Conservation (phyloP, 768 basidiomycete genomes). For the Daedaleopsis sinensis region DNA sequence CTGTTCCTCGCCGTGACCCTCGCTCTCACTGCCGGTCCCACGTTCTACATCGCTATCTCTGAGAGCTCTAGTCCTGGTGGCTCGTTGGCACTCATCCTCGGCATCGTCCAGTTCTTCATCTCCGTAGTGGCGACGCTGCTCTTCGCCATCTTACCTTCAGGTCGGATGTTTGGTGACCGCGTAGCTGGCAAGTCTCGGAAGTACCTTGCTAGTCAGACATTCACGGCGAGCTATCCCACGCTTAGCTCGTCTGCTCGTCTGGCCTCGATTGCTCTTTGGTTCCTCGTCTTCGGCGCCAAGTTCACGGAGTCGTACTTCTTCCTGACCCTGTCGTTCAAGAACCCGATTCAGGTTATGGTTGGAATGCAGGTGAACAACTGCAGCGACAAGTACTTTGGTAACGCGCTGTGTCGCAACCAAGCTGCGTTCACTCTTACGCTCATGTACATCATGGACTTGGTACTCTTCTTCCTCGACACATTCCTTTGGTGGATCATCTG, state of each 20-base stretch:
- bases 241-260: constrained; percentile 66
- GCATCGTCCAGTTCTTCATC: constrained; percentile 96
- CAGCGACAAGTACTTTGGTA: constrained; percentile 83
- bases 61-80: constrained; percentile 64
- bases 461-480: constrained; percentile 97
- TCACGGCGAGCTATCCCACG: constrained; percentile 92
- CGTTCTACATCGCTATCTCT: constrained; percentile 90
- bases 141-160: constrained; percentile 92
- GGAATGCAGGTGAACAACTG: constrained; percentile 96
- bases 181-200: constrained; percentile 95
- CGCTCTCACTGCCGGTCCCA: constrained; percentile 89
- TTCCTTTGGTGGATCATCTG: constrained; percentile 99
- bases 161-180: constrained; percentile 98
- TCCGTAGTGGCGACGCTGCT: constrained; percentile 84
- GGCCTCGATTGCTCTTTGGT: constrained; percentile 83
- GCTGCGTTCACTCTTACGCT: constrained; percentile 93
- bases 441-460: constrained; percentile 99
- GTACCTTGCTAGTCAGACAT: constrained; percentile 97
- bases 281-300: constrained; percentile 95
- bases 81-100: constrained; percentile 85
- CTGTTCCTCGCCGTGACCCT: constrained; percentile 90
- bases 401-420: constrained; percentile 85
- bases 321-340: constrained; percentile 91
- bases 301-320: constrained; percentile 98
- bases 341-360: constrained; percentile 94